These are phyloP conservation scores for Yamadazyma buinensis DNA, from an alignment of 1,139 yeast species.

Conservation along the genomic window DNA sequence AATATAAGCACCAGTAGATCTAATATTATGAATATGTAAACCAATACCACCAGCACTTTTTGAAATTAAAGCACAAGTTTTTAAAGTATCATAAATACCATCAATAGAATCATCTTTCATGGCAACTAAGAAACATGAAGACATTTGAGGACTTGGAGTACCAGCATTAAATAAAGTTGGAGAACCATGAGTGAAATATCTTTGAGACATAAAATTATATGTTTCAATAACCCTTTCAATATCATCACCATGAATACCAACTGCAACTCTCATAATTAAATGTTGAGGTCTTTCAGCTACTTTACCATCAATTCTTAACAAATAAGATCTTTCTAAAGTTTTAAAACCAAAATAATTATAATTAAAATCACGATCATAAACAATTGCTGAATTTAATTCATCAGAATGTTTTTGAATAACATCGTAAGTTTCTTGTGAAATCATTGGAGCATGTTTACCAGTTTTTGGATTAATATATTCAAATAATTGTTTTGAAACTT, in stretches of 20 bases:
- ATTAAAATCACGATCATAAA: conserved; percentile 77
- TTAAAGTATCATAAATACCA: conserved; percentile 83
- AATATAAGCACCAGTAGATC: conserved; percentile 82
- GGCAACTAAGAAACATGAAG: conserved; percentile 84
- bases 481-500: conserved; percentile 66
- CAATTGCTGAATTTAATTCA: conserved; percentile 75
- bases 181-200: conserved; percentile 84
- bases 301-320: conserved; percentile 64
- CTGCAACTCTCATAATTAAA: conserved; percentile 82
- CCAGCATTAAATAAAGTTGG: conserved; percentile 91
- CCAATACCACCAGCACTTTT: conserved; percentile 94
- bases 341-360: conserved; percentile 86
- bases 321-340: conserved; percentile 80
- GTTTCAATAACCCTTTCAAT: conserved; percentile 72
- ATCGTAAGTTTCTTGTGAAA: conserved; percentile 65
- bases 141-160: conserved; percentile 81
- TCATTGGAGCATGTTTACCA: conserved; percentile 71
- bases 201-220: conserved; percentile 78
- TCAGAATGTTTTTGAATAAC: conserved; percentile 62
- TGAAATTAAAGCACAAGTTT: conserved; percentile 82
- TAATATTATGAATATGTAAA: conserved; percentile 75
- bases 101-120: conserved; percentile 91
- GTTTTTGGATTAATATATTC: conserved; percentile 74
- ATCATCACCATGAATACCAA: conserved; percentile 81
- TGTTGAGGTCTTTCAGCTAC: conserved; percentile 92